These are phyloP conservation scores for Puccinia polysora DNA, from an alignment of 1,284 basidiomycete species.

Conservation along the genomic window DNA sequence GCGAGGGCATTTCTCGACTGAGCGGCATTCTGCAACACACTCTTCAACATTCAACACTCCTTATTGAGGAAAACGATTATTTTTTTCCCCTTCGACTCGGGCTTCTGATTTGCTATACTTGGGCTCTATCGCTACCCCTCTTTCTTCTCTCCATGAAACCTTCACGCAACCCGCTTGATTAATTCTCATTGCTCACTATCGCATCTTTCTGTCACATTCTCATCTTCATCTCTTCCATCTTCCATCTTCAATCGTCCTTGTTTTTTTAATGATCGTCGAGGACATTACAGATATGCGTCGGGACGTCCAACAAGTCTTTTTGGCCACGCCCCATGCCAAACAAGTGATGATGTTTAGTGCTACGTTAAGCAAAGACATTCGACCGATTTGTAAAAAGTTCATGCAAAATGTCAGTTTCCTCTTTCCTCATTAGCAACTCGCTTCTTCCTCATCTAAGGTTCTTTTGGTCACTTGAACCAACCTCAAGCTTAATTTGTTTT, in stretches of 20 bases:
- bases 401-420: constrained; percentile 83
- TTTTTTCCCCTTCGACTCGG: no score
- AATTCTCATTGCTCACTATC: not conserved
- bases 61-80: no score
- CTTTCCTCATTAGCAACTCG: not conserved
- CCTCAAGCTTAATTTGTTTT: not conserved
- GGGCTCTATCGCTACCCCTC: not conserved
- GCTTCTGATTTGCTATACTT: no score
- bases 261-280: constrained; percentile 22
- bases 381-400: constrained; percentile 98
- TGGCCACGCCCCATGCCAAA: constrained; percentile 98
- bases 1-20: no score
- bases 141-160: not conserved
- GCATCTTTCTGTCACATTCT: not conserved
- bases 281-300: constrained; percentile 99
- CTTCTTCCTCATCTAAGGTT: not conserved
- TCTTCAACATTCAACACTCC: no score
- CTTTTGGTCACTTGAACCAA: no score
- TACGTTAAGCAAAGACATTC: constrained; percentile 93
- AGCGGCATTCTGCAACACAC: no score
- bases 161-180: not conserved
- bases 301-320: constrained; percentile 99
- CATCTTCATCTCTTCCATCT: not conserved
- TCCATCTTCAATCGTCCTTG: not conserved
- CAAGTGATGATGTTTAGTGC: constrained; percentile 99